Evolutionary conservation across 208 protist genomes (phyloP).

Genomic region (Leishmania tropica): DNA sequence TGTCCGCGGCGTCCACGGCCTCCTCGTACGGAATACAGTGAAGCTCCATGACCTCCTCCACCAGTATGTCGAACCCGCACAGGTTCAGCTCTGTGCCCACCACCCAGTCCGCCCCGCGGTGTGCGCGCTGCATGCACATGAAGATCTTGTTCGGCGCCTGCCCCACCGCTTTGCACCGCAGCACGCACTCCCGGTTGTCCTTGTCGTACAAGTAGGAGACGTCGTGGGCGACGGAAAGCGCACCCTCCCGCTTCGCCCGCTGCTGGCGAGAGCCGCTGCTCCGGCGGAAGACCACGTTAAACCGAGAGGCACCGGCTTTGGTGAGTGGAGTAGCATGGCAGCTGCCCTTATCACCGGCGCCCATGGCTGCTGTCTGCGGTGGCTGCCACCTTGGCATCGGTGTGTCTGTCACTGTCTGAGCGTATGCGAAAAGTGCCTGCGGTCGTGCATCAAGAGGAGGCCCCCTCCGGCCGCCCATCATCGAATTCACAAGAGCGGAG

Average conservation of each 20-base stretch:
- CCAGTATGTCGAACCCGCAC: constrained; percentile 47
- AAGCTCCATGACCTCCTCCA: constrained; percentile 66
- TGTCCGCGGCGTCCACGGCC: not conserved
- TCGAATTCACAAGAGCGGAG: not conserved
- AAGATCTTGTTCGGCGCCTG: constrained; percentile 53
- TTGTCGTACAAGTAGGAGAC: constrained; percentile 47
- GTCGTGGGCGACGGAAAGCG: constrained; percentile 52
- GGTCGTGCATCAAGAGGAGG: not conserved
- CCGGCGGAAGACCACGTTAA: constrained; percentile 53
- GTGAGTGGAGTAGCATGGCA: not conserved
- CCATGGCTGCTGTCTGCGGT: not conserved
- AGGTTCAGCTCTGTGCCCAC: constrained; percentile 53
- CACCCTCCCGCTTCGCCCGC: constrained; percentile 48
- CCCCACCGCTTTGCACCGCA: constrained; percentile 41
- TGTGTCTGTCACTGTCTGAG: not conserved
- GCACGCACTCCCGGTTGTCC: constrained; percentile 33
- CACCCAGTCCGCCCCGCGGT: constrained; percentile 53
- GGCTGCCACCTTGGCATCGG: not conserved
- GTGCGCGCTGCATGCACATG: constrained; percentile 52
- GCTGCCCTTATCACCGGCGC: not conserved
- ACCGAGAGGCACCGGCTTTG: constrained; percentile 40
- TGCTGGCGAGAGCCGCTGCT: constrained; percentile 44
- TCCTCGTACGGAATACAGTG: constrained; percentile 66
- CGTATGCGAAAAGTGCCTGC: not conserved
- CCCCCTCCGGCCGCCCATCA: not conserved